Evolutionary conservation across 2,329 filamentous ascomycete genomes (phyloP).

Genomic region (Neurospora sp.): DNA sequence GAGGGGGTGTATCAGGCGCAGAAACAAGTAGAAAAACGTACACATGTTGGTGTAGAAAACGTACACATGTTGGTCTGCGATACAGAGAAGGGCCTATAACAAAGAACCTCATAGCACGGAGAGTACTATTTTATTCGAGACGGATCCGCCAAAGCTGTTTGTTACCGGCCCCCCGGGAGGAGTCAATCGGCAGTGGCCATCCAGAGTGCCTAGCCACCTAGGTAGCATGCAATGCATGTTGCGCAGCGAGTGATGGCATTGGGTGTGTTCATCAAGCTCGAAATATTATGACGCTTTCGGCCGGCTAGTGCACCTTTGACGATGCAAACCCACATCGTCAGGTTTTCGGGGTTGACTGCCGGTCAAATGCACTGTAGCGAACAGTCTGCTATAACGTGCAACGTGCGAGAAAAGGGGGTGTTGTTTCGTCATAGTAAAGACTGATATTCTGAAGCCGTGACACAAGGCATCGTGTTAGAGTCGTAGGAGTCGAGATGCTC

Average conservation of each 20-base stretch:
- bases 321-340: not conserved
- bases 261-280: conserved; percentile 4
- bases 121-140: not conserved
- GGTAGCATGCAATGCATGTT: conserved; percentile 5
- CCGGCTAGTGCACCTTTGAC: not conserved
- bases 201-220: not conserved
- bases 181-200: not conserved
- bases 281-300: not conserved
- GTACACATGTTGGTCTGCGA: not conserved
- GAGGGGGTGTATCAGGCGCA: not conserved
- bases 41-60: too few species aligned
- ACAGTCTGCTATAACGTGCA: not conserved
- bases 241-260: conserved; percentile 4
- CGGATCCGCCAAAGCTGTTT: not conserved
- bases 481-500: not conserved
- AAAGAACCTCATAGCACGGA: not conserved
- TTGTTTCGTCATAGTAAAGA: not conserved
- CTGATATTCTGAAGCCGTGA: not conserved
- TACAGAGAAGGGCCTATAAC: not conserved
- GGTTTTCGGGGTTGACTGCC: not conserved
- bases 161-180: not conserved
- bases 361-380: not conserved
- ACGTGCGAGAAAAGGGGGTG: not conserved
- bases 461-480: not conserved
- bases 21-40: not conserved